phyloP scores from a whole-genome alignment of 2,329 filamentous ascomycete species.

The Trichoderma pleuroti region DNA sequence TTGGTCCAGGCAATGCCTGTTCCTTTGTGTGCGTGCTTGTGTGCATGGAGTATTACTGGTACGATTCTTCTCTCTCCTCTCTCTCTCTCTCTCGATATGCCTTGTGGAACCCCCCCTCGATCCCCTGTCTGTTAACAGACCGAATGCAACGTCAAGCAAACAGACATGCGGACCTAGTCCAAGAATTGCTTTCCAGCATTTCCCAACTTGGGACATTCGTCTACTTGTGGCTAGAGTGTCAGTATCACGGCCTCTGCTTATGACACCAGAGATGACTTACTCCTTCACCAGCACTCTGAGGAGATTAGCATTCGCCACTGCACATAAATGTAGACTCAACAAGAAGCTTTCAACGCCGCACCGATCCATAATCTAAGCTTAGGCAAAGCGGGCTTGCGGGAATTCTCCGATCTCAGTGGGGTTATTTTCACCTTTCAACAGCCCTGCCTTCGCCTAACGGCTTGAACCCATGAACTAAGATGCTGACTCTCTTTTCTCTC shows the following conservation, averaged over 20 bases:
- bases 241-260: neutral
- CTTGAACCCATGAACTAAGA: neutral
- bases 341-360: neutral
- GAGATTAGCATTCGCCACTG: neutral
- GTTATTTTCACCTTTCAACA: neutral
- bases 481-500: neutral
- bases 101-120: neutral
- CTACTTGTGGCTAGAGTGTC: neutral
- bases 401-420: conserved; percentile 4
- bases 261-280: neutral
- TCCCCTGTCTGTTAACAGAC: neutral
- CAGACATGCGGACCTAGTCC: neutral
- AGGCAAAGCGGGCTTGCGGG: neutral
- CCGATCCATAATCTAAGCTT: neutral
- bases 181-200: neutral
- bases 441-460: neutral
- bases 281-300: neutral
- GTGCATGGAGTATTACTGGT: neutral
- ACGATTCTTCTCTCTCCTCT: neutral
- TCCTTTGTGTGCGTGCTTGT: neutral
- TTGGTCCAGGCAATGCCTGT: neutral
- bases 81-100: neutral
- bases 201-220: neutral
- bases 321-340: neutral
- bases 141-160: neutral